A percentile compares a stretch with the other conserved stretches of the same genome.
phyloP scores from a whole-genome alignment of 2,329 filamentous ascomycete species.

The Xylaria sp. region DNA sequence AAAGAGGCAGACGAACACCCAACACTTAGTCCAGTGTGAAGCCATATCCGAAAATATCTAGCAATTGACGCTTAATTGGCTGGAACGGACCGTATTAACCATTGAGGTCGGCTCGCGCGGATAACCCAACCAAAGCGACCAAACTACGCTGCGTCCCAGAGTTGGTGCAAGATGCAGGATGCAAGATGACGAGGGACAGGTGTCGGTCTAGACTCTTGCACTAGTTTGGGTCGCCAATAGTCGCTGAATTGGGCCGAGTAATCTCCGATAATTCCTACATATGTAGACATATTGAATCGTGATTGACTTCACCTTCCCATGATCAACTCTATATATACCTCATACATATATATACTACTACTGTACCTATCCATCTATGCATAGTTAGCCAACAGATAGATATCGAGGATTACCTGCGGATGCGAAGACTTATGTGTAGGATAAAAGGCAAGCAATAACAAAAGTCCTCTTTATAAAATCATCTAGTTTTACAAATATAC shows the following conservation, averaged over 20 bases:
- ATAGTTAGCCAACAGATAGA: too few species aligned
- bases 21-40: conserved; percentile 15
- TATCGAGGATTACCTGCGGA: too few species aligned
- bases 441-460: too few species aligned
- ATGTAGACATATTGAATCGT: not conserved
- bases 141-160: not conserved
- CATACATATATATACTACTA: too few species aligned
- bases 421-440: too few species aligned
- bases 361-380: too few species aligned
- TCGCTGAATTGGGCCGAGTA: conserved; percentile 18
- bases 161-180: not conserved
- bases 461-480: too few species aligned
- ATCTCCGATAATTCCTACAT: conserved; percentile 30
- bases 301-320: not conserved
- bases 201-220: not conserved
- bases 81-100: not conserved
- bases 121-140: conserved; percentile 1
- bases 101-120: conserved; percentile 1
- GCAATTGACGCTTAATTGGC: not conserved
- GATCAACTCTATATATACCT: too few species aligned
- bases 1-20: conserved; percentile 36
- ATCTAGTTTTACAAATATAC: too few species aligned
- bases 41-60: conserved; percentile 24
- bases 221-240: not conserved
- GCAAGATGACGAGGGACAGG: not conserved